These are phyloP conservation scores for Liriodendron chinense DNA, from an alignment of 164 flowering plant genomes.

Conservation along the genomic window DNA sequence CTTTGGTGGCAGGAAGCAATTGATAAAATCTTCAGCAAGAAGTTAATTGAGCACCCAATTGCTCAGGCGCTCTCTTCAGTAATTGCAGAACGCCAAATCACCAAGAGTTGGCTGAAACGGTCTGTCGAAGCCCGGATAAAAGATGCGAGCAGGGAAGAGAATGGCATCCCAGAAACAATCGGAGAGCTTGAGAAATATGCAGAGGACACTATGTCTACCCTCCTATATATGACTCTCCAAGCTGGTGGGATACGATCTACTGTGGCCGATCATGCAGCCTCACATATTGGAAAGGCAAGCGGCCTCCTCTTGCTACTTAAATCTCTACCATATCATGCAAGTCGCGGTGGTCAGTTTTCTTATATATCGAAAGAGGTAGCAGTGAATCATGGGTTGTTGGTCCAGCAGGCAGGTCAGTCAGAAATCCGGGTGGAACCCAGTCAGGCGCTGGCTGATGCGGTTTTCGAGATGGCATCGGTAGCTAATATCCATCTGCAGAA, in stretches of 20 bases:
- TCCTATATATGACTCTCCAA: constrained; percentile 82
- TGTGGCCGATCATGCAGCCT: constrained; percentile 95
- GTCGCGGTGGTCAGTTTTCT: constrained; percentile 48
- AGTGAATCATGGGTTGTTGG: constrained; percentile 69
- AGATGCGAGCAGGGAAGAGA: constrained; percentile 73
- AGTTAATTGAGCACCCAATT: constrained; percentile 78
- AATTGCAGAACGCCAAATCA: constrained; percentile 57
- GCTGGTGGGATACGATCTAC: constrained; percentile 87
- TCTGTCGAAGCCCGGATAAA: constrained; percentile 92
- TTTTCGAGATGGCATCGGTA: constrained; percentile 92
- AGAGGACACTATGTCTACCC: constrained; percentile 83
- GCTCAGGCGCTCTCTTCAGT: constrained; percentile 79
- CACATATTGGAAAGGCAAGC: constrained; percentile 95
- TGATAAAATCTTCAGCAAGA: constrained; percentile 73
- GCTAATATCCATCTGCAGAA: constrained; percentile 80
- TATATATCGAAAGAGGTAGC: constrained; percentile 81
- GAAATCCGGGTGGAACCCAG: constrained; percentile 57
- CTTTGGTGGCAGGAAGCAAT: constrained; percentile 98
- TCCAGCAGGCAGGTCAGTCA: constrained; percentile 39
- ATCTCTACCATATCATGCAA: constrained; percentile 85
- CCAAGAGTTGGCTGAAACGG: constrained; percentile 83
- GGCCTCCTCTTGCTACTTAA: constrained; percentile 82
- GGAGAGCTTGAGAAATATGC: constrained; percentile 83
- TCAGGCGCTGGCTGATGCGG: constrained; percentile 60
- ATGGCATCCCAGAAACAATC: constrained; percentile 55